Conservation (phyloP, 2,329 filamentous ascomycete genomes). For the Polychaeton citri region DNA sequence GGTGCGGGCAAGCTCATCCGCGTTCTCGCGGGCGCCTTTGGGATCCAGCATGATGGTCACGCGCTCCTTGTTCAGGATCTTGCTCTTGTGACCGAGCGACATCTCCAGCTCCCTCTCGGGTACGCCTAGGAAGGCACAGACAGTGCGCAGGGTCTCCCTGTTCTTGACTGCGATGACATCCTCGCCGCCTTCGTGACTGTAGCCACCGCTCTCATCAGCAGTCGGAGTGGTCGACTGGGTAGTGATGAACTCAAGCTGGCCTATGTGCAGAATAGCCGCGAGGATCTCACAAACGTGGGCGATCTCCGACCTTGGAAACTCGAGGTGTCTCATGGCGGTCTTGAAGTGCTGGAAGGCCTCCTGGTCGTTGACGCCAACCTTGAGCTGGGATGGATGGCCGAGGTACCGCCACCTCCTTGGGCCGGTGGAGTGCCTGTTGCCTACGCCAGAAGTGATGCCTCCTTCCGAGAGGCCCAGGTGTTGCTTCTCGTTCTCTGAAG, state of each 20-base stretch:
- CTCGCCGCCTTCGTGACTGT: slow-evolving; percentile 86
- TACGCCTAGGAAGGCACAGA: slow-evolving; percentile 92
- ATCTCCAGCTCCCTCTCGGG: slow-evolving; percentile 67
- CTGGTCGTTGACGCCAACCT: slow-evolving; percentile 89
- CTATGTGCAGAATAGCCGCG: slow-evolving; percentile 89
- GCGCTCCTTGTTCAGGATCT: slow-evolving; percentile 87
- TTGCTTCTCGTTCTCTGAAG: slow-evolving; percentile 75
- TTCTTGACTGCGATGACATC: slow-evolving; percentile 81
- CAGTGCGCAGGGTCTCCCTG: slow-evolving; percentile 71
- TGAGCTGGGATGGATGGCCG: slow-evolving; percentile 90
- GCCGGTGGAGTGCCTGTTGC: slow-evolving; percentile 26
- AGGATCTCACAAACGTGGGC: slow-evolving; percentile 94
- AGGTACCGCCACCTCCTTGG: slow-evolving; percentile 91
- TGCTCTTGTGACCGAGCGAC: slow-evolving; percentile 88
- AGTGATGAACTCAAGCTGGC: slow-evolving; percentile 85
- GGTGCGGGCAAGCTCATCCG: slow-evolving; percentile 84
- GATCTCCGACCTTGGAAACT: slow-evolving; percentile 86
- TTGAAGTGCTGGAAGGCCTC: slow-evolving; percentile 98
- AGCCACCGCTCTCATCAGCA: slow-evolving; percentile 87
- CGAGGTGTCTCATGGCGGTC: slow-evolving; percentile 81
- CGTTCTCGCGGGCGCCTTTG: slow-evolving; percentile 75
- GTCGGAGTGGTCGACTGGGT: slow-evolving; percentile 64
- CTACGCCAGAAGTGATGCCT: slow-evolving; percentile 39
- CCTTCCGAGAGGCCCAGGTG: slow-evolving; percentile 52
- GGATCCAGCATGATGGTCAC: slow-evolving; percentile 99